phyloP scores from a whole-genome alignment of 306 rosid species.

The Pachyrhizus erosus region DNA sequence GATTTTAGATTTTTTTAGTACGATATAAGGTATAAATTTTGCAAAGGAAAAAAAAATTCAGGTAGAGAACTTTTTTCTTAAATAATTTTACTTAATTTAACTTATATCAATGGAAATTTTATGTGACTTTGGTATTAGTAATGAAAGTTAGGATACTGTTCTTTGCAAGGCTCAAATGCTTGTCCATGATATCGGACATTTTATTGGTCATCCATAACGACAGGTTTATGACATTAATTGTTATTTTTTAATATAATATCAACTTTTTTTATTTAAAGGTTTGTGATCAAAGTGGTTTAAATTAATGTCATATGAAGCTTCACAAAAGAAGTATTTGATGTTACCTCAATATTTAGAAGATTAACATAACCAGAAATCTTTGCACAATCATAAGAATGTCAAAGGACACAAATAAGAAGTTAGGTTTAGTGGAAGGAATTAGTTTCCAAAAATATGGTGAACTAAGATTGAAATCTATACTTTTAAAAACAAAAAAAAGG shows the following conservation, averaged over 20 bases:
- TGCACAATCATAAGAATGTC: too few species aligned
- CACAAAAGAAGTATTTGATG: too few species aligned
- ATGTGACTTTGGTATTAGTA: neutral
- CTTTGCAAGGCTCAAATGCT: neutral
- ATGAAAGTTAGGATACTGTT: neutral
- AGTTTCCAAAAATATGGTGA: too few species aligned
- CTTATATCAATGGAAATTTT: neutral
- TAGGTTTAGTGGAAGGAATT: too few species aligned
- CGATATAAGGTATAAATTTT: neutral
- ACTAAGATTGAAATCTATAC: too few species aligned
- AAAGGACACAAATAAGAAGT: too few species aligned
- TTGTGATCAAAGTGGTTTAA: too few species aligned
- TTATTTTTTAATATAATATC: neutral
- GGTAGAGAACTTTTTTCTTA: neutral
- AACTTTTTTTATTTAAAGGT: too few species aligned
- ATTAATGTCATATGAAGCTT: too few species aligned
- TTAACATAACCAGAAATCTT: too few species aligned
- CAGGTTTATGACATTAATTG: neutral
- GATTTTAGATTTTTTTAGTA: neutral
- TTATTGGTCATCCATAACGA: neutral
- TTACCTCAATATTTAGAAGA: too few species aligned
- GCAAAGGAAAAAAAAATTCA: neutral
- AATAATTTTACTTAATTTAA: neutral
- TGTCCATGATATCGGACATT: neutral
- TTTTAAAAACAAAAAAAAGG: too few species aligned